Conservation (phyloP, 1,284 basidiomycete species). For the Meripilus lineatus region DNA sequence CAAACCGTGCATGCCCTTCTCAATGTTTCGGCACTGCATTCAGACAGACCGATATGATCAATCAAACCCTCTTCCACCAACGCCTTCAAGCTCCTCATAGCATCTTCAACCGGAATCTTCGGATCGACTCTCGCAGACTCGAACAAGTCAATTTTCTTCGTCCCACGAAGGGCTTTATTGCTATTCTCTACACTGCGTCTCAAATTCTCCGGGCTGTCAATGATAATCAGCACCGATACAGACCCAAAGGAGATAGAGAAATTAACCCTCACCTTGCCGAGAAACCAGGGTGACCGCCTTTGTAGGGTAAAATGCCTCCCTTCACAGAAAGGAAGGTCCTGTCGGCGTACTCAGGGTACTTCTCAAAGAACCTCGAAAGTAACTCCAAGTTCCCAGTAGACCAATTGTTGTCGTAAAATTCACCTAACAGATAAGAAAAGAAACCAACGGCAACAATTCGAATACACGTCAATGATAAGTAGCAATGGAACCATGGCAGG, state of each 20-base stretch:
- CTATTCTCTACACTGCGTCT: constrained; percentile 35
- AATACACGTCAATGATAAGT: too few species aligned
- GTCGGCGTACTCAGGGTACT: constrained; percentile 49
- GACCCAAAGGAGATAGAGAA: too few species aligned
- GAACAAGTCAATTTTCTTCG: constrained; percentile 42
- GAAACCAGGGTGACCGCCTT: neutral
- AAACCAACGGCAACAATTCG: too few species aligned
- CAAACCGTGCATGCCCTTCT: constrained; percentile 29
- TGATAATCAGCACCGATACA: constrained; percentile 1
- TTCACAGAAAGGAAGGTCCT: constrained; percentile 45
- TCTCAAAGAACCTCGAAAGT: constrained; percentile 39
- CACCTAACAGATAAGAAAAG: constrained; percentile 23
- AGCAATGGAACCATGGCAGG: too few species aligned
- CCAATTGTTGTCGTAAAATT: constrained; percentile 38
- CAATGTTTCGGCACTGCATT: constrained; percentile 42
- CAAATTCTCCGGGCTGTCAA: constrained; percentile 33
- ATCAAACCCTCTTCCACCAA: constrained; percentile 38
- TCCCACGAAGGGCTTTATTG: constrained; percentile 34
- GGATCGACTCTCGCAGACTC: constrained; percentile 31
- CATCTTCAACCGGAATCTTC: constrained; percentile 29
- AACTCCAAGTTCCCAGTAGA: constrained; percentile 36
- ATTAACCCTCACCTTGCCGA: constrained; percentile 8
- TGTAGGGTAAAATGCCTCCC: constrained; percentile 19
- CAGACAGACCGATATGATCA: constrained; percentile 43
- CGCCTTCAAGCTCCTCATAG: constrained; percentile 21